phyloP scores from a whole-genome alignment of 805 yeast species.

The Cyberlindnera amylophila region DNA sequence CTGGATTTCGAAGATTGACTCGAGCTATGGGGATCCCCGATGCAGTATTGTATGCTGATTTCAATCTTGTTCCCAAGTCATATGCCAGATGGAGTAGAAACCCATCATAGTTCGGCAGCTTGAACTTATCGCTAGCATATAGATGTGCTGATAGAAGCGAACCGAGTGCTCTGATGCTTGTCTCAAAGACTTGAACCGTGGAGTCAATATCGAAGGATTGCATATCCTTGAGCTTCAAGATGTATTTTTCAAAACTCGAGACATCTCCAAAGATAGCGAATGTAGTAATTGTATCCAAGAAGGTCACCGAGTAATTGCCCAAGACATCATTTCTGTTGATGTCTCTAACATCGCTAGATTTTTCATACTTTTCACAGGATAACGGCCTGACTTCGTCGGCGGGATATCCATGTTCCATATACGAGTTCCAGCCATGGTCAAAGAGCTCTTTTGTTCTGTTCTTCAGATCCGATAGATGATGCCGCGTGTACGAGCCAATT shows the following conservation, averaged over 20 bases:
- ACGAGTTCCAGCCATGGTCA: constrained; percentile 70
- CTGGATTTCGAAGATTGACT: constrained; percentile 59
- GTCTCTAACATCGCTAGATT: constrained; percentile 55
- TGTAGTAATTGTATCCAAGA: constrained; percentile 78
- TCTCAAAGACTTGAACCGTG: constrained; percentile 84
- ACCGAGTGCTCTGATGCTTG: constrained; percentile 78
- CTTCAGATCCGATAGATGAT: constrained; percentile 30
- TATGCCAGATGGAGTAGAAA: constrained; percentile 66
- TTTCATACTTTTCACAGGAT: constrained; percentile 62
- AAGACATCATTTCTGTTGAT: constrained; percentile 72
- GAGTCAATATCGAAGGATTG: constrained; percentile 37
- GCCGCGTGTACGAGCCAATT: constrained; percentile 19
- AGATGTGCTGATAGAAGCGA: constrained; percentile 78
- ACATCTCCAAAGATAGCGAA: constrained; percentile 68
- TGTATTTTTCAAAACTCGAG: constrained; percentile 46
- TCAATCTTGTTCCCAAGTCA: constrained; percentile 67
- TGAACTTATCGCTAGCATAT: constrained; percentile 43
- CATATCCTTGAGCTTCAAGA: constrained; percentile 28
- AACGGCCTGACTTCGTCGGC: constrained; percentile 78
- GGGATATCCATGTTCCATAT: constrained; percentile 70
- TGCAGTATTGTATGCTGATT: constrained; percentile 65
- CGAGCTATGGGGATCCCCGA: constrained; percentile 77
- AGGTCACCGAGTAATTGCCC: constrained; percentile 78
- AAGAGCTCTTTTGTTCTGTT: constrained; percentile 55
- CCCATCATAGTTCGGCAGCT: constrained; percentile 56